phyloP scores from a whole-genome alignment of 1,284 basidiomycete genomes.

The Xerocomus minutiporus region DNA sequence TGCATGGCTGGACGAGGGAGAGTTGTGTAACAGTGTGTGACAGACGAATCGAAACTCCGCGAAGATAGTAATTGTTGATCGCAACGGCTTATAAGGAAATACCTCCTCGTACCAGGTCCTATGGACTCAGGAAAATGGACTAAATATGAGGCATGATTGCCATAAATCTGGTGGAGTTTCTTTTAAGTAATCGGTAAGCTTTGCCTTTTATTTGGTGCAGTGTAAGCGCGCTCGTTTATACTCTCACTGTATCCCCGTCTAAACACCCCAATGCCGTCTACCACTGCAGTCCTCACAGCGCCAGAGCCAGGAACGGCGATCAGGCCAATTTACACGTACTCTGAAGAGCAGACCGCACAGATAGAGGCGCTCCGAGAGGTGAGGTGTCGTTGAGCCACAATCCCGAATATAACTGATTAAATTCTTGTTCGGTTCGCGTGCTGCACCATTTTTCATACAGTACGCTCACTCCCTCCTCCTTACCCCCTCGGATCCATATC shows the following conservation, averaged over 20 bases:
- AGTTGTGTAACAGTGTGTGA: not conserved
- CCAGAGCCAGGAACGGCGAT: constrained; percentile 45
- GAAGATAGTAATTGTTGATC: not conserved
- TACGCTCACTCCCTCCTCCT: constrained; percentile 61
- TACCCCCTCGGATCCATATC: constrained; percentile 64
- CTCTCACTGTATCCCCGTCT: not conserved
- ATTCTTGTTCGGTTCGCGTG: not conserved
- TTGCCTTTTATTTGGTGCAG: not conserved
- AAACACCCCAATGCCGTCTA: constrained; percentile 30
- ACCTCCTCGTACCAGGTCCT: not conserved
- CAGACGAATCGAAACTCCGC: constrained; percentile 19
- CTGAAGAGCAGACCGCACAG: constrained; percentile 56
- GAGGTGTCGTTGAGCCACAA: constrained; percentile 9
- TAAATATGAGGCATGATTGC: not conserved
- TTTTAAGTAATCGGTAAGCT: not conserved
- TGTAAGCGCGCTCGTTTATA: not conserved
- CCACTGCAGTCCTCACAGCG: constrained; percentile 40
- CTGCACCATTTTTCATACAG: constrained; percentile 35
- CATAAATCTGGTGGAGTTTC: not conserved
- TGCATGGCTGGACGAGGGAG: constrained; percentile 57
- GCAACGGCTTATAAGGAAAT: not conserved
- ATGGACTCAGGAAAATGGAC: not conserved
- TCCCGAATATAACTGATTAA: not conserved
- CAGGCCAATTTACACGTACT: constrained; percentile 56
- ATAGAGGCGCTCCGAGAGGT: constrained; percentile 64